Evolutionary conservation across 1,139 yeast species (phyloP), one percentile per base, ranked within the genome.

Genomic region (Scheffersomyces illinoinensis): DNA sequence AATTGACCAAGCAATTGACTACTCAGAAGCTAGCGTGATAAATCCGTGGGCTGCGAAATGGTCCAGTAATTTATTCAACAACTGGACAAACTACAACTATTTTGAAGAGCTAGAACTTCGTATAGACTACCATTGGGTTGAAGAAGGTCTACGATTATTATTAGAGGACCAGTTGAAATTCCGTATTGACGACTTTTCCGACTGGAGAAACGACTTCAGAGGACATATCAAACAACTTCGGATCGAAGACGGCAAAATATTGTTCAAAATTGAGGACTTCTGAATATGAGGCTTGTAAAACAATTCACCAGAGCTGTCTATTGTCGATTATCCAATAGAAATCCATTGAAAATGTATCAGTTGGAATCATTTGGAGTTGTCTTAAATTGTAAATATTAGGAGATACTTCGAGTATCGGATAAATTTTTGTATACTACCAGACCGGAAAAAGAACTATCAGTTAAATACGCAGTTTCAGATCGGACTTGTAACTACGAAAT

Each of bases 171-270:
- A 72, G 58, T 60, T 81, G 54, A 73, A 71, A 62, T 73, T 78
- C 56, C 68, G 67, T 51, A 66, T 79, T 50, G 79, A 76, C 61
- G 68, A 66, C 19, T 69, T 66, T 53, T 57, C 68, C 18, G 84
- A 80, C 63, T 81, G 85, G 85, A 69, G 83, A 62, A 70, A 71
- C 53, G 69, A 73, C 53, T 76, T 72, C 63, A 72, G 71, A 56
- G 60, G 66, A 19, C 64, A 67, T 53, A 68, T 78, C 47, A 69
- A 67, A 21, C 61, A 62, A 18, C 64, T 80, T 59, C 70, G 69
- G 53, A 68, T 61, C 21, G 67, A 65, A n/a, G 84, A 81, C 59
- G 76, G 75, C 8, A 76, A 76, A 64, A 62, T 77, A 5, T 68
- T 81, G 17, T 72, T 81, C 48, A 68, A 73, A 63, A 67, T 81